Evolutionary conservation across 345 rosid species (phyloP), one percentile per base, ranked within the genome.

Genomic region (Cochlearia excelsa): DNA sequence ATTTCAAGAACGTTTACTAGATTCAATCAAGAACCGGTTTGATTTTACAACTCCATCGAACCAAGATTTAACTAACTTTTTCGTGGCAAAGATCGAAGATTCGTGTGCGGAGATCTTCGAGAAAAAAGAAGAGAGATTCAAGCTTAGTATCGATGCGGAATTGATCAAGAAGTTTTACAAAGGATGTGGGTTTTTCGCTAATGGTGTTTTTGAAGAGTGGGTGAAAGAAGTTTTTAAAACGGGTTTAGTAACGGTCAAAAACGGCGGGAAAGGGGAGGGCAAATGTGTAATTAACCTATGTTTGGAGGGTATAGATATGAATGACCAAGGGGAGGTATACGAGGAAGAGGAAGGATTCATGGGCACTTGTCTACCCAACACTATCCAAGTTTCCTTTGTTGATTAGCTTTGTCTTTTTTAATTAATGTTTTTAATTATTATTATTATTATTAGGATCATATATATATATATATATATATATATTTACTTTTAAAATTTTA

Each of bases 181-280:
- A 57, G 65, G 65, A 59, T 30, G 54, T 64, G 75, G 70, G 0
- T 65, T 57, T 71, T 78, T 77, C 50, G 59, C 69, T 35, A 71
- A 85, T 66, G 73, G 80, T 51, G 62, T 76, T 71, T 75, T 87
- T 68, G 95, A 77, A 37, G 80, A 81, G 66, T 90, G 97, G 97
- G 70, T 82, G 23, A 76, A 76, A 73, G 82, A 78, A 37, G 77
- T 81, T 55, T 87, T 90, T 45, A 77, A 84, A 78, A 72, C 73
- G 66, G 62, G 66, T 42, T 54, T 72, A 58, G 48, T 45, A 72
- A 66, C 71, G 72, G 72, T 72, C 42, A 59, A 72, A 66, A 72
- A 59, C 6, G 68, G 72, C 71, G 76, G 68, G 72, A 66, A 59
- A 46, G 72, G 66, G 51, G 75, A 72, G 51, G 75, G 70, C 67